Base-by-base conservation (phyloP, 1,284 basidiomycete species). In the Leucocoprinus gongylophorus region DNA sequence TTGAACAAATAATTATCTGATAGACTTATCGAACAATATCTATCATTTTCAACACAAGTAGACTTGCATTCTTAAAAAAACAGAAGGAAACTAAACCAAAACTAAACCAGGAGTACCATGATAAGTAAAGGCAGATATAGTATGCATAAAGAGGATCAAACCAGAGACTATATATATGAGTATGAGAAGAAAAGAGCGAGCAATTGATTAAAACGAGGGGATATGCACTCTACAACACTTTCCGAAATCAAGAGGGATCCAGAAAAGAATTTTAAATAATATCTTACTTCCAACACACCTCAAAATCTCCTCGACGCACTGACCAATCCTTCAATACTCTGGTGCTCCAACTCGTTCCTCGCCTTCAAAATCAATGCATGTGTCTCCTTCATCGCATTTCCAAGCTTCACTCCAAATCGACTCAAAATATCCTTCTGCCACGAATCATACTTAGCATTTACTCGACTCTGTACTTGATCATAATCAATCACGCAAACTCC, bases 361-460 rank as follows among this genome's bases (percentile, higher is more conserved):
- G 94, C 90, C 72, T 97, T 97, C 56, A 90, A 71, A 54, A 99
- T 94, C 28, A 85, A 75, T 13, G 91, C 85, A 68, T 99, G 91
- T 76, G 94, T 91, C 67, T 97, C 95, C 72, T 94, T 94, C 93
- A 99, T 97, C 49, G 85, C 86, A 54, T 86, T 85, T 6, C 91
- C 91, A 51, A 98, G 78, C 74, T 97, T 97, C 57, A 82, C 79
- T 5, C 95, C 97, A 63, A 97, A 98, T 42, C 91, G 78, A 57
- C 83, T 86, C 55, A 98, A 76, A 55, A 99, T 91, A 61, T 98
- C 97, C 57, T 88, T 78, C 74, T 99, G 95, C 95, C 95, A 98
- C 7, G 91, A 76, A 65, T 99, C 97, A 68, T 98, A 98, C 74
- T 98, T 98, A 54, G 95, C 91, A 65, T 97, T 98, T 62, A 99